phyloP scores from a whole-genome alignment of 148 eudicot genomes.

The Spergularia bocconei region DNA sequence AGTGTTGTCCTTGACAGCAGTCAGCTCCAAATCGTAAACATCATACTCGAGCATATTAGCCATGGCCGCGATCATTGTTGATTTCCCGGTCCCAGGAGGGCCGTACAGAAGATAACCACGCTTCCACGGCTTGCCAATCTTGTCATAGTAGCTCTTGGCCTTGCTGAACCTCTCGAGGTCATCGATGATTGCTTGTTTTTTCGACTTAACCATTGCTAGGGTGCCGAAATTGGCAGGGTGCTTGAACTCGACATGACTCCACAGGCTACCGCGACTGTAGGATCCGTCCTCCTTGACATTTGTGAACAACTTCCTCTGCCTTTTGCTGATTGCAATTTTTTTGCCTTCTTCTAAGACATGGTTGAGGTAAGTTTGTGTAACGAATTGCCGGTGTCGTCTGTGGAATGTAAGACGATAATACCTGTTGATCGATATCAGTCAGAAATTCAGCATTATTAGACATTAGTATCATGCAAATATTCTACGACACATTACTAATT shows the following conservation, averaged over 20 bases:
- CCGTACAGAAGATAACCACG: constrained; percentile 32
- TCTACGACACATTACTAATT: too few species aligned
- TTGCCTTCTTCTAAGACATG: constrained; percentile 25
- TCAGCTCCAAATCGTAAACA: constrained; percentile 32
- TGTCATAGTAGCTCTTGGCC: constrained; percentile 21
- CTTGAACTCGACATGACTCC: constrained; percentile 34
- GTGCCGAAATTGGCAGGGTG: constrained; percentile 31
- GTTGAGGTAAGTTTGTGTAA: constrained; percentile 17
- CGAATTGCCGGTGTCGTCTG: constrained; percentile 8
- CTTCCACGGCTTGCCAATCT: constrained; percentile 37
- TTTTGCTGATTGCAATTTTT: constrained; percentile 12
- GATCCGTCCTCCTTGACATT: constrained; percentile 6
- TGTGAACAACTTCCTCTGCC: constrained; percentile 30
- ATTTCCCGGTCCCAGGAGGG: constrained; percentile 37
- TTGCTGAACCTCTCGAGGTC: constrained; percentile 24
- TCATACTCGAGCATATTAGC: constrained; percentile 31
- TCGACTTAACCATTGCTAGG: constrained; percentile 27
- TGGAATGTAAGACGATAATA: constrained; percentile 26
- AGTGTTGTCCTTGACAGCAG: constrained; percentile 19
- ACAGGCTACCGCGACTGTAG: neutral
- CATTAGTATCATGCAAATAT: too few species aligned
- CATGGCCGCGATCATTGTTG: constrained; percentile 39
- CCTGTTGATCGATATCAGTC: neutral
- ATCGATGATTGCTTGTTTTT: constrained; percentile 26
- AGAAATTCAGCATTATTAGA: too few species aligned